These are phyloP conservation scores for Xylaria digitata DNA, from an alignment of 2,329 filamentous ascomycete genomes.

Conservation along the genomic window DNA sequence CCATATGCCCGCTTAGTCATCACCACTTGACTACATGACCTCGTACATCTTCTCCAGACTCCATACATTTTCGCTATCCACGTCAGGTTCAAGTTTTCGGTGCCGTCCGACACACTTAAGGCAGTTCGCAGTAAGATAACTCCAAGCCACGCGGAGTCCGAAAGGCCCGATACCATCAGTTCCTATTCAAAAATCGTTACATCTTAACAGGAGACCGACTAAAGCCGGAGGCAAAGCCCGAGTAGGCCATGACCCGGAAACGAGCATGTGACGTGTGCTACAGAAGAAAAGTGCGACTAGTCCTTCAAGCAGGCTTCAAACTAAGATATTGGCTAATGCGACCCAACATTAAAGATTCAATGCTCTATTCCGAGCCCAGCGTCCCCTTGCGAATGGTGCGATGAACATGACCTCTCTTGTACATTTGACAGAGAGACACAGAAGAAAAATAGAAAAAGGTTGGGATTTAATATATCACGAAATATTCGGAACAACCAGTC, in stretches of 20 bases:
- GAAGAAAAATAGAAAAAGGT: conserved; percentile 21
- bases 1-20: no score
- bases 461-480: not conserved
- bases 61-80: no score
- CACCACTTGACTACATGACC: no score
- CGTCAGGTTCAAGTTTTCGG: no score
- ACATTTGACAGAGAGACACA: conserved; percentile 20
- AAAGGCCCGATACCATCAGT: conserved; percentile 4
- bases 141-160: conserved; percentile 13
- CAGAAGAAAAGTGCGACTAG: conserved; percentile 17
- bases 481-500: no score
- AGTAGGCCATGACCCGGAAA: conserved; percentile 24
- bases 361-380: conserved; percentile 16
- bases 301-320: not conserved
- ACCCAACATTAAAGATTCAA: conserved; percentile 15
- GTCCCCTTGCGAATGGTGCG: conserved; percentile 23
- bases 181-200: not conserved
- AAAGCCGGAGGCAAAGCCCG: not conserved
- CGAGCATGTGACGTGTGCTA: conserved; percentile 34
- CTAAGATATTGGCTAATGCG: not conserved
- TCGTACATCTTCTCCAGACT: no score
- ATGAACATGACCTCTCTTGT: conserved; percentile 24
- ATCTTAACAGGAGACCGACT: not conserved
- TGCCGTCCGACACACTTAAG: no score
- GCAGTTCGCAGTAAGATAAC: not conserved